Base-by-base conservation (phyloP, 2,329 filamentous ascomycete genomes). In the Coniochaeta prunicola region DNA sequence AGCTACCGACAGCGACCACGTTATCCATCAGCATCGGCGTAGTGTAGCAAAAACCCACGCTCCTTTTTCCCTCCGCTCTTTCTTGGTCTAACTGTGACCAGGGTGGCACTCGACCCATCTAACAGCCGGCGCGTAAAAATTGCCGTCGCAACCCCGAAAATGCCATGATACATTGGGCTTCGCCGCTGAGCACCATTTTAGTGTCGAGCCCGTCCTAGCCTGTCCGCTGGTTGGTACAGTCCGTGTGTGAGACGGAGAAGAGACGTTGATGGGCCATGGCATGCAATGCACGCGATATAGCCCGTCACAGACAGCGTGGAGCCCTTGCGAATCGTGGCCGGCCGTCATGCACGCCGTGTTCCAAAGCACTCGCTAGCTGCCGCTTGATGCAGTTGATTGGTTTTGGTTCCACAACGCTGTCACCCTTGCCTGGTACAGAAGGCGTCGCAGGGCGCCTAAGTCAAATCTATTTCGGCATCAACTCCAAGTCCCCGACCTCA, bases 371-470 rank as follows among this genome's bases (percentile, higher is more conserved):
- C 6, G 21, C 13, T 30, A 30, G 45, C 10, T 21, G 12, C 45
- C 45, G 45, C 45, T 30, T 75, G n/a, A n/a, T n/a, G n/a, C n/a
- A n/a, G n/a, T n/a, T n/a, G 70, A 78, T 78, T 78, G 73, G 76
- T 56, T 62, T 59, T 59, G 61, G 56, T 57, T 50, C 21, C 45
- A 17, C 45, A 55, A 62, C 66, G 67, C 64, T 64, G 60, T 64
- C 63, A 63, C 66, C 64, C 66, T 65, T n/a, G 58, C 66, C 64
- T 67, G 65, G 66, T 69, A 71, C 67, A 64, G 65, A 67, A 67
- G 62, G 64, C 67, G 65, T 74, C 73, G 71, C 71, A 73, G 70
- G 75, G 76, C 76, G 76, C 72, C 69, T 78, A 76, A 63, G 31
- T 13, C n/a, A n/a, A n/a, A 38, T 50, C 45, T 50, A 50, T 50